A percentile compares a stretch with the other conserved stretches of the same genome.
Evolutionary conservation across 306 rosid genomes (phyloP).

Genomic region (Crotalaria pallida): DNA sequence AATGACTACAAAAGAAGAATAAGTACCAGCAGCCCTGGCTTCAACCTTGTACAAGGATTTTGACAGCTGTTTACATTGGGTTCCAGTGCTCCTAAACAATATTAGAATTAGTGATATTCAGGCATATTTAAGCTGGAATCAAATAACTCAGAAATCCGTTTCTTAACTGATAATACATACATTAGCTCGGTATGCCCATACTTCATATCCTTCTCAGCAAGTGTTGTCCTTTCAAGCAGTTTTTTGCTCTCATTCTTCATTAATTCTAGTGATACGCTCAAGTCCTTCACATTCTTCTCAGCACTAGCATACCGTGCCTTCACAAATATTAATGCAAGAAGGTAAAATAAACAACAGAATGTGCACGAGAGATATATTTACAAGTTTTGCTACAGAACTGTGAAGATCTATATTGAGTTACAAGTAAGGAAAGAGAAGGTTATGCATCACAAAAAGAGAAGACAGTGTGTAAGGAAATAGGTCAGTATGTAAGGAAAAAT

Average conservation of each 20-base stretch:
- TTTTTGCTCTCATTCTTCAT: constrained; percentile 80
- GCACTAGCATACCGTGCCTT: constrained; percentile 73
- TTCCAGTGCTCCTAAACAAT: constrained; percentile 61
- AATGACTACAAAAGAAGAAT: not conserved
- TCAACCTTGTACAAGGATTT: constrained; percentile 66
- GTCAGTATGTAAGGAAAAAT: constrained; percentile 14
- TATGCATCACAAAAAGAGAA: constrained; percentile 7
- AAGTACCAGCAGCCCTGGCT: constrained; percentile 60
- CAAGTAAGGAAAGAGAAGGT: constrained; percentile 7
- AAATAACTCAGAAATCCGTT: not conserved
- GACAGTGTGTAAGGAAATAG: not conserved
- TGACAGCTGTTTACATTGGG: constrained; percentile 55
- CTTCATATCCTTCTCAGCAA: constrained; percentile 85
- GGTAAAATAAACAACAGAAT: constrained; percentile 15
- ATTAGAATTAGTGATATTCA: constrained; percentile 8
- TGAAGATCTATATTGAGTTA: not conserved
- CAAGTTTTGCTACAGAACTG: not conserved
- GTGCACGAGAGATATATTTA: not conserved
- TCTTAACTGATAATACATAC: constrained; percentile 40
- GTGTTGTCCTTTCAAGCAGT: constrained; percentile 72
- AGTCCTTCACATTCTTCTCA: constrained; percentile 69
- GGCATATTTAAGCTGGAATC: constrained; percentile 4
- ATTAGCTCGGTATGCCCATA: constrained; percentile 60
- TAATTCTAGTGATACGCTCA: constrained; percentile 66
- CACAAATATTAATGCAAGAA: constrained; percentile 19